Percentiles rank a stretch among this genome's conserved stretches.
Evolutionary conservation across 2,329 filamentous ascomycete genomes (phyloP).

Genomic region (Eutypa lata): DNA sequence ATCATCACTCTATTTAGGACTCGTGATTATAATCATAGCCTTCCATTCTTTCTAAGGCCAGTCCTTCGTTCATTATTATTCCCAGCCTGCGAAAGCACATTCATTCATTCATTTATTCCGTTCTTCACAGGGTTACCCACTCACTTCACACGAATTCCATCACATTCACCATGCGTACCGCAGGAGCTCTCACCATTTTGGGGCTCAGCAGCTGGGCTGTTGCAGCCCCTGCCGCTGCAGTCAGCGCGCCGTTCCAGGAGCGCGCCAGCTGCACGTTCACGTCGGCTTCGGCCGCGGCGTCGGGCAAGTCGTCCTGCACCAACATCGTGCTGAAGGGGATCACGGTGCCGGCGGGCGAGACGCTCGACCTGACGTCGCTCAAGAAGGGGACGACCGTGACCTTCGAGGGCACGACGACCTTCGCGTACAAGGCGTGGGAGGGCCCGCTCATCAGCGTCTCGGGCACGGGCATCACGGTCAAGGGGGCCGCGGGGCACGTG

Average conservation of each 20-base stretch:
- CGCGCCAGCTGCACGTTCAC: not conserved
- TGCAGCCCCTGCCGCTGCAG: not conserved
- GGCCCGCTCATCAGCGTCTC: slow-evolving; percentile 50
- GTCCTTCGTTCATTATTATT: not conserved
- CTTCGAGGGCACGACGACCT: slow-evolving; percentile 51
- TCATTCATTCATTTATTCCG: too few relatives aligned
- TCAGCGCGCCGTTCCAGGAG: not conserved
- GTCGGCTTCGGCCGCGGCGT: not conserved
- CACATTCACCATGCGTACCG: not conserved
- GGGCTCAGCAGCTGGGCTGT: not conserved
- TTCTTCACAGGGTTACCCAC: too few relatives aligned
- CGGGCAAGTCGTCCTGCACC: slow-evolving; percentile 6
- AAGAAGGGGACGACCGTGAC: slow-evolving; percentile 38
- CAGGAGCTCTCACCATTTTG: not conserved
- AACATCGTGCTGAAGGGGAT: slow-evolving; percentile 25
- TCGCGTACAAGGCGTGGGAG: slow-evolving; percentile 50
- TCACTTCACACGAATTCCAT: too few relatives aligned
- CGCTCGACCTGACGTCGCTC: slow-evolving; percentile 32
- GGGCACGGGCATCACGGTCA: slow-evolving; percentile 41
- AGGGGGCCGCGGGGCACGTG: slow-evolving; percentile 35
- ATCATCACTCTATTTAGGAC: not conserved
- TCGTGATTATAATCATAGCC: not conserved
- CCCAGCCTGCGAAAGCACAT: not conserved
- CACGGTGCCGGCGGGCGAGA: slow-evolving; percentile 32
- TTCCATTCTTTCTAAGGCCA: not conserved